Evolutionary conservation across 257 asterid genomes (phyloP).

Genomic region (Paraleonurus japonicus): DNA sequence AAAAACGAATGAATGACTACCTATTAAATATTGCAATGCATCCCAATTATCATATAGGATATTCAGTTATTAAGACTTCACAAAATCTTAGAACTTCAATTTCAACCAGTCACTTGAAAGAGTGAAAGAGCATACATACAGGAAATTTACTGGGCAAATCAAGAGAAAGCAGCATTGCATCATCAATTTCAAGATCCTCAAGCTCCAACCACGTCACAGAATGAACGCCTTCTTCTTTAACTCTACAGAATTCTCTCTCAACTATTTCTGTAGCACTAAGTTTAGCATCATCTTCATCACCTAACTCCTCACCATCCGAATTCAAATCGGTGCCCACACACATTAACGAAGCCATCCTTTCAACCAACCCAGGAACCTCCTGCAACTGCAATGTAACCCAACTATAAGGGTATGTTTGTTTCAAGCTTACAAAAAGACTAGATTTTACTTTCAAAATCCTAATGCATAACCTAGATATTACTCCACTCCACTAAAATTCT

Average conservation of each 20-base stretch:
- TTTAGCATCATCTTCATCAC: constrained; percentile 38
- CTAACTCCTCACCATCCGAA: constrained; percentile 42
- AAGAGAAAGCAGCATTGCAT: constrained; percentile 58
- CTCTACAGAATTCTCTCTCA: constrained; percentile 58
- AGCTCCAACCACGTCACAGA: constrained; percentile 90
- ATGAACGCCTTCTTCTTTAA: constrained; percentile 46
- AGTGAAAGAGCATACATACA: constrained; percentile 36
- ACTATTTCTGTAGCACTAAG: constrained; percentile 52
- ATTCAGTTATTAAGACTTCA: background rate
- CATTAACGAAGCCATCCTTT: constrained; percentile 92
- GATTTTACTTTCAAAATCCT: too few relatives aligned
- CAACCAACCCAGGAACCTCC: constrained; percentile 87
- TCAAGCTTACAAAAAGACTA: background rate
- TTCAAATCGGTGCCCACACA: constrained; percentile 73
- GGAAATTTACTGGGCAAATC: constrained; percentile 88
- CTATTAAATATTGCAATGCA: background rate
- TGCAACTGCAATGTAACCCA: constrained; percentile 57
- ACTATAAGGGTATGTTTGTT: background rate
- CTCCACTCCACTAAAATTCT: too few relatives aligned
- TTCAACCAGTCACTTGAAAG: background rate
- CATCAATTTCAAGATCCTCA: constrained; percentile 81
- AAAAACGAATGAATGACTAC: too few relatives aligned
- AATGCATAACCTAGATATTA: too few relatives aligned
- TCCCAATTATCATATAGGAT: background rate
- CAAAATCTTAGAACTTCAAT: background rate